These are phyloP conservation scores for Phialemoniopsis sp. DNA, from an alignment of 2,329 filamentous ascomycete species.

Conservation along the genomic window DNA sequence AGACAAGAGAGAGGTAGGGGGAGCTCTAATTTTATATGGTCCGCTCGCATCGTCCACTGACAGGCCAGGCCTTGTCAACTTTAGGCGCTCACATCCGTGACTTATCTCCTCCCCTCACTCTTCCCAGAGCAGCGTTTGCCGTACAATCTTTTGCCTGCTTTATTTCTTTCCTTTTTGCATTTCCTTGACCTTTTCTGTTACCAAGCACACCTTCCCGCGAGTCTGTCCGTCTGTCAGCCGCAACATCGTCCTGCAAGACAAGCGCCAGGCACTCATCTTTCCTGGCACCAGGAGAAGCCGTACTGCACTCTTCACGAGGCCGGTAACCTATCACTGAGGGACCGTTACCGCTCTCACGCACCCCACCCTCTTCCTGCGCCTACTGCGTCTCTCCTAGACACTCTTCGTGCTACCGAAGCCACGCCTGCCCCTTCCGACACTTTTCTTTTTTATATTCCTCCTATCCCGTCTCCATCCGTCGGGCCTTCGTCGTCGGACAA, in stretches of 20 bases:
- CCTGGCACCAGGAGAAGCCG: too few species aligned
- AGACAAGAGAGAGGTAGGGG: slow-evolving; percentile 31
- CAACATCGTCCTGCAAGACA: slow-evolving; percentile 20
- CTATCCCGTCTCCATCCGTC: too few species aligned
- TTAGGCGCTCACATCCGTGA: slow-evolving; percentile 40
- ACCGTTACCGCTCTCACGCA: slow-evolving; percentile 25
- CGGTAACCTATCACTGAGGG: slow-evolving; percentile 15
- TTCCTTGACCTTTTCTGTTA: slow-evolving; percentile 7
- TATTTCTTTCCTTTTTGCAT: slow-evolving; percentile 8
- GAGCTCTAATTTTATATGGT: slow-evolving; percentile 42
- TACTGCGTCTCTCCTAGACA: slow-evolving; percentile 15
- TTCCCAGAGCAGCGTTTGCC: slow-evolving; percentile 14
- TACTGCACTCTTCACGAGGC: slow-evolving; percentile 11
- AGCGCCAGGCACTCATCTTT: slow-evolving; percentile 23
- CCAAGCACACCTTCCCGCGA: slow-evolving; percentile 2
- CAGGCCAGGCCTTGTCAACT: slow-evolving; percentile 28
- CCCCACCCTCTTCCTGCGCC: slow-evolving; percentile 16
- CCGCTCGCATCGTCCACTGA: slow-evolving; percentile 33
- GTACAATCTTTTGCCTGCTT: slow-evolving; percentile 6
- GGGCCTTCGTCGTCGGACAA: too few species aligned
- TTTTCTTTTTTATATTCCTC: too few species aligned
- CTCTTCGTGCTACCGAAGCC: slow-evolving; percentile 14
- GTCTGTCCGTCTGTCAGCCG: slow-evolving; percentile 3
- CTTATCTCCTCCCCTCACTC: slow-evolving; percentile 30
- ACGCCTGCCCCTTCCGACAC: slow-evolving; percentile 7